These are phyloP conservation scores for Lunularia cruciata DNA, from an alignment of 225 moss, liverwort and hornwort genomes.

Conservation along the genomic window DNA sequence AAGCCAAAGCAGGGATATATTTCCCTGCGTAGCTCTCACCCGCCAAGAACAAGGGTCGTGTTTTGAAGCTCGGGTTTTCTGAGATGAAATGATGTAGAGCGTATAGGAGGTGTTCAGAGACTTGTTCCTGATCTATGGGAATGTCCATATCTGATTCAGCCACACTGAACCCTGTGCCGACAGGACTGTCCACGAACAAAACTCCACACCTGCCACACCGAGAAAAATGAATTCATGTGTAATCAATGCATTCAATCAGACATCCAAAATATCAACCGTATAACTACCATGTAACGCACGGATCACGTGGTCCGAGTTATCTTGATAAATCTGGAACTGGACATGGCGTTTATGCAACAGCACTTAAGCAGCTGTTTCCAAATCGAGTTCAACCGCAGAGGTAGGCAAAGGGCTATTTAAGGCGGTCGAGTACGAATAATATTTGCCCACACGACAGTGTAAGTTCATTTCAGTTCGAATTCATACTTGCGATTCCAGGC, in stretches of 20 bases:
- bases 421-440: no score
- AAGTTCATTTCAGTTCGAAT: no score
- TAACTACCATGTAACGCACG: no score
- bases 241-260: no score
- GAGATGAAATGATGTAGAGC: constrained; percentile 59
- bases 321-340: no score
- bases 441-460: no score
- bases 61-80: constrained; percentile 57
- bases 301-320: no score
- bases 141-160: constrained; percentile 56
- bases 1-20: constrained; percentile 81
- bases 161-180: constrained; percentile 86
- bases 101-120: constrained; percentile 65
- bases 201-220: constrained; percentile 58
- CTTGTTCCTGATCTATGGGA: constrained; percentile 62
- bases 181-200: constrained; percentile 82
- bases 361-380: no score
- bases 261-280: no score
- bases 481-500: constrained; percentile 86
- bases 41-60: constrained; percentile 70
- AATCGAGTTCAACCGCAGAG: no score
- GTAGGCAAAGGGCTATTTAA: no score
- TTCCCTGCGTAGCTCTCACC: constrained; percentile 96
- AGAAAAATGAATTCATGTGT: neutral
- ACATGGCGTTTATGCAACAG: no score